Conservation (phyloP, 306 rosid genomes). For the Argentina anserina region DNA sequence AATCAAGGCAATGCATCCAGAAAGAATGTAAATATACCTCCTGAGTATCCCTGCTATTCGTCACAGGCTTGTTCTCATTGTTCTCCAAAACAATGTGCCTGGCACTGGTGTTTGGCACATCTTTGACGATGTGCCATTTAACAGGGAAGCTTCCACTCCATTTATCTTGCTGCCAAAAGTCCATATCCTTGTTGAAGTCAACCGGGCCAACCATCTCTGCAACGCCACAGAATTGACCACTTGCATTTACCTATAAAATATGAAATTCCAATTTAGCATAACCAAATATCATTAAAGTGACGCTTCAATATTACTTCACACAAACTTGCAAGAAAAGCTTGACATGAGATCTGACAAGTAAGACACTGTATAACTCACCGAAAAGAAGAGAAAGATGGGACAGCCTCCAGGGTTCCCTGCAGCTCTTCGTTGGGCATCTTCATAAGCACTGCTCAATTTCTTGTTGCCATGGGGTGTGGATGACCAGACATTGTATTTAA, state of each 20-base stretch:
- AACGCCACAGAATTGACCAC: conserved; percentile 91
- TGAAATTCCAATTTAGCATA: conserved; percentile 9
- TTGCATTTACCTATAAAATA: conserved; percentile 72
- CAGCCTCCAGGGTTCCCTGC: conserved; percentile 59
- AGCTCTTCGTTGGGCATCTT: conserved; percentile 63
- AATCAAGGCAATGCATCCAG: conserved; percentile 1
- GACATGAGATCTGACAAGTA: background rate
- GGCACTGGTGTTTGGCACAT: conserved; percentile 70
- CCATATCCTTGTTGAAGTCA: conserved; percentile 82
- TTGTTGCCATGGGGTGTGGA: conserved; percentile 94
- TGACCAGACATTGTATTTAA: conserved; percentile 95
- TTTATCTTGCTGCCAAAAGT: conserved; percentile 98
- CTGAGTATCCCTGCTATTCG: conserved; percentile 94
- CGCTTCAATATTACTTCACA: background rate
- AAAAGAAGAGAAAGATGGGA: conserved; percentile 75
- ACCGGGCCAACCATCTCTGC: conserved; percentile 84
- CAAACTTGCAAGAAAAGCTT: background rate
- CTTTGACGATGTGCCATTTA: conserved; percentile 88
- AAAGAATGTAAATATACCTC: conserved; percentile 47
- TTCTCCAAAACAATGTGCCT: conserved; percentile 85
- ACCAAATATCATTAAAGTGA: background rate
- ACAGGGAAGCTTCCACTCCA: conserved; percentile 98
- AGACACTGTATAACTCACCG: conserved; percentile 49
- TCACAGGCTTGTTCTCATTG: conserved; percentile 96
- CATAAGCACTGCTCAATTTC: conserved; percentile 69